These are phyloP conservation scores for Evansstolkia leycettana DNA, from an alignment of 495 filamentous ascomycete genomes.

Conservation along the genomic window DNA sequence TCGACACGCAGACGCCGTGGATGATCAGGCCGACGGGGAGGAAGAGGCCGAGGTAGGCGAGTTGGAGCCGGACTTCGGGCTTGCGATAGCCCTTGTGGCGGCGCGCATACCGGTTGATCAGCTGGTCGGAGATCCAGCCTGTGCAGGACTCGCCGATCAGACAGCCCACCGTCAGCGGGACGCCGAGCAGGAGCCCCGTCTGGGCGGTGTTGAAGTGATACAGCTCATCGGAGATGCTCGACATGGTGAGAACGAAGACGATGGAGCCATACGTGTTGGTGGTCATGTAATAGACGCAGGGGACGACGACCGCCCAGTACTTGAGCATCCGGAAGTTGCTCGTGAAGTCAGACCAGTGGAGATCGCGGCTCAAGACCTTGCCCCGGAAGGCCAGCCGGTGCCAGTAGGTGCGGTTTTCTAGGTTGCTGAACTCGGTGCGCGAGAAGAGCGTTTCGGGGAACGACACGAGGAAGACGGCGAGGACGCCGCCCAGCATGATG, in stretches of 20 bases:
- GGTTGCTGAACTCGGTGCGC: slow-evolving; percentile 5
- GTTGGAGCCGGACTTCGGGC: slow-evolving; percentile 17
- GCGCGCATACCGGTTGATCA: slow-evolving; percentile 11
- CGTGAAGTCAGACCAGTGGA: slow-evolving; percentile 10
- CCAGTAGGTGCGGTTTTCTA: slow-evolving; percentile 7
- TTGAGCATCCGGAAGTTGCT: slow-evolving; percentile 15
- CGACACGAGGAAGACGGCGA: slow-evolving; percentile 12
- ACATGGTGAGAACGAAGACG: slow-evolving; percentile 15
- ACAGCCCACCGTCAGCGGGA: slow-evolving; percentile 16
- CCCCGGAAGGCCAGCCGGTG: slow-evolving; percentile 11
- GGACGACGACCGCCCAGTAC: slow-evolving; percentile 13
- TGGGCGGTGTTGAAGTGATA: slow-evolving; percentile 17
- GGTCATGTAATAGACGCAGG: slow-evolving; percentile 12
- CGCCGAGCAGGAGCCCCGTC: slow-evolving; percentile 20
- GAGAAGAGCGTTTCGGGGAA: slow-evolving; percentile 20
- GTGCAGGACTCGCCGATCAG: slow-evolving; percentile 17
- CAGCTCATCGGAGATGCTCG: slow-evolving; percentile 9
- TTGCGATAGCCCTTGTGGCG: slow-evolving; percentile 11
- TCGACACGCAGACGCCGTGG: slow-evolving; percentile 10
- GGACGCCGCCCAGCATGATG: slow-evolving; percentile 8
- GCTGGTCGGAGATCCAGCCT: slow-evolving; percentile 17
- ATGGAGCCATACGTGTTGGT: slow-evolving; percentile 13
- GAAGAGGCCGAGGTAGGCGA: slow-evolving; percentile 9
- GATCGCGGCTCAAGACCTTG: slow-evolving; percentile 7
- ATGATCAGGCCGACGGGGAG: slow-evolving; percentile 14